Evolutionary conservation across 257 asterid species (phyloP).

Genomic region (Paulownia fortunei): DNA sequence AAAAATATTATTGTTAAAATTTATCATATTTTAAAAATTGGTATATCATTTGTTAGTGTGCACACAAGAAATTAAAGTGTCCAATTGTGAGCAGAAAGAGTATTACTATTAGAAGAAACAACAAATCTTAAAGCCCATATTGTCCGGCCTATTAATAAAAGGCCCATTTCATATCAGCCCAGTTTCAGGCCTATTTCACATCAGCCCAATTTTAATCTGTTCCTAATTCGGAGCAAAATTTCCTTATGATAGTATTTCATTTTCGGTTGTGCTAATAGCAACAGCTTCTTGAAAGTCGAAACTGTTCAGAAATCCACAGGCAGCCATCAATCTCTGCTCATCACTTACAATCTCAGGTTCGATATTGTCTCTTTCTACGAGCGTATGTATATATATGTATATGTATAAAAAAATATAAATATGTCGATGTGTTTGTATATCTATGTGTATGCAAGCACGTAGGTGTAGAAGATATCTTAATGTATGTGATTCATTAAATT

Average conservation of each 20-base stretch:
- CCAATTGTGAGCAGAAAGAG: no score
- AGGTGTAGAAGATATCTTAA: not conserved
- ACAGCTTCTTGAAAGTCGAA: slow-evolving; percentile 24
- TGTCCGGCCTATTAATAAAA: not conserved
- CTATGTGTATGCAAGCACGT: not conserved
- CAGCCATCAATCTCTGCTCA: slow-evolving; percentile 10
- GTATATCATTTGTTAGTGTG: no score
- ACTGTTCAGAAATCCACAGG: slow-evolving; percentile 17
- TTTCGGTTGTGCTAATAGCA: slow-evolving; percentile 18
- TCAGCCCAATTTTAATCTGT: not conserved
- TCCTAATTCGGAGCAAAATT: slow-evolving; percentile 1
- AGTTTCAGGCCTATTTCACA: not conserved
- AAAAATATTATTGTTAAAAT: no score
- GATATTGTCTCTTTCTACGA: not conserved
- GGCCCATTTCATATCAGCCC: not conserved
- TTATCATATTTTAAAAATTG: no score
- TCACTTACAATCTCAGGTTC: slow-evolving; percentile 26
- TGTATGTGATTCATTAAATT: slow-evolving; percentile 17
- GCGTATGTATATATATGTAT: not conserved
- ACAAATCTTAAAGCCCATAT: not conserved
- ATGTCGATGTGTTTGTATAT: not conserved
- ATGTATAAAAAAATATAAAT: no score
- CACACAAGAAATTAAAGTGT: no score
- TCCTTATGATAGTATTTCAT: not conserved
- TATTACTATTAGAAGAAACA: no score